Base-by-base conservation (phyloP, 1,139 yeast genomes). In the Lodderomyces oxycetoniae region DNA sequence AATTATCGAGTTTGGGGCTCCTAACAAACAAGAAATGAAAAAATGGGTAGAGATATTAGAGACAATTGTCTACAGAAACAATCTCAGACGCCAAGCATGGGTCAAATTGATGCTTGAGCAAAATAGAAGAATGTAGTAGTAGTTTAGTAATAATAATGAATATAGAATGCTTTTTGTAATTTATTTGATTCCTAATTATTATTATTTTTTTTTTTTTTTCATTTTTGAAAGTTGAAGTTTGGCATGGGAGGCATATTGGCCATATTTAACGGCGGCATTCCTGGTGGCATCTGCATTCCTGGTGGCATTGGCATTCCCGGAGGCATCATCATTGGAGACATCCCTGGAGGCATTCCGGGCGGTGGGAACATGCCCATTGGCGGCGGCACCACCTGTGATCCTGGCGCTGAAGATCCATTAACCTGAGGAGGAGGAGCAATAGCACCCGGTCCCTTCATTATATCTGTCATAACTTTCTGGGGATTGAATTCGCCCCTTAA, bases 401-500 rank as follows among this genome's bases (percentile, higher is more conserved):
- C 14, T 10, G 26, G 14, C 9, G 26, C 14, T 11, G 32, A 27
- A 7, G 24, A 12, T 9, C 32, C 32, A 22, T 21, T 30, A 14
- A 16, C 4, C 21, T 20, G 17, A 16, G 32, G 12, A 9, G 26
- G 26, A 8, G 32, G 32, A 11, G 23, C 7, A 3, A 27, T 17
- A 7, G 43, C 41, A 3, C 47, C 53, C 10, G 49, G 42, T 5
- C 64, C 62, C 31, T 43, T 40, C 69, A 68, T 63, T 25, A 67
- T 56, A 39, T 63, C 61, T 2, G 65, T 67, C 71, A 68, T 63
- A 17, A 68, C 52, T 41, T 67, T 67, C 36, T 71, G 69, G 8
- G 79, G 94, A 44, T 85, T 83, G 61, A 79, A 87, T 43, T 83
- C 91, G 6, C 84, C 80, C 38, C 94, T 71, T 33, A 83, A 55